These are phyloP conservation scores for Favolaschia claudopus DNA, from an alignment of 768 basidiomycete species.

Conservation along the genomic window DNA sequence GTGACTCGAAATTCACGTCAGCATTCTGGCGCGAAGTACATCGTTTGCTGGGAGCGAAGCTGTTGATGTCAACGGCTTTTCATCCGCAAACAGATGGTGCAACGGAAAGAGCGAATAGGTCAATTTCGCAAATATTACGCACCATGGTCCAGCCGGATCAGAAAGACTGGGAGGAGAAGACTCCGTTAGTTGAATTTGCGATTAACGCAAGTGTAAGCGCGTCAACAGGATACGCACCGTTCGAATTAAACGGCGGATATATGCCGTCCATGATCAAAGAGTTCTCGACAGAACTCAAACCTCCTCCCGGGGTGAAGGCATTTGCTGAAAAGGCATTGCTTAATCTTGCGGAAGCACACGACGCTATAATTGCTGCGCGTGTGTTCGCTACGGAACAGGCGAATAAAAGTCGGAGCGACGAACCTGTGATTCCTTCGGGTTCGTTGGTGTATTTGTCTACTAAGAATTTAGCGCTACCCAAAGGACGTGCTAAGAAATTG, in stretches of 20 bases:
- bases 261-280: slow-evolving; percentile 33
- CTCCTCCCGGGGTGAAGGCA: slow-evolving; percentile 28
- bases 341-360: slow-evolving; percentile 41
- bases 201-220: slow-evolving; percentile 36
- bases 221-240: slow-evolving; percentile 45
- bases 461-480: slow-evolving; percentile 42
- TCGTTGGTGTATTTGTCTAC: slow-evolving; percentile 45
- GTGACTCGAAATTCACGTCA: slow-evolving; percentile 52
- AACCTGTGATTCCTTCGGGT: slow-evolving; percentile 27
- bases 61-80: slow-evolving; percentile 47
- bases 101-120: slow-evolving; percentile 44
- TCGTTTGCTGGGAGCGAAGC: slow-evolving; percentile 34
- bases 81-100: slow-evolving; percentile 53
- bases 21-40: slow-evolving; percentile 49
- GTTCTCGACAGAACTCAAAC: neutral
- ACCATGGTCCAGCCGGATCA: slow-evolving; percentile 37
- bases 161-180: neutral
- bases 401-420: slow-evolving; percentile 30
- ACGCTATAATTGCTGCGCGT: slow-evolving; percentile 43
- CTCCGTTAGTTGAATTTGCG: neutral
- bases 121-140: slow-evolving; percentile 38
- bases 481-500: slow-evolving; percentile 42
- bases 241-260: slow-evolving; percentile 37
- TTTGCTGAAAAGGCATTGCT: slow-evolving; percentile 34
- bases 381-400: slow-evolving; percentile 40